Base-by-base conservation (phyloP, 2,329 filamentous ascomycete species). In the Calonectria henricotiae region DNA sequence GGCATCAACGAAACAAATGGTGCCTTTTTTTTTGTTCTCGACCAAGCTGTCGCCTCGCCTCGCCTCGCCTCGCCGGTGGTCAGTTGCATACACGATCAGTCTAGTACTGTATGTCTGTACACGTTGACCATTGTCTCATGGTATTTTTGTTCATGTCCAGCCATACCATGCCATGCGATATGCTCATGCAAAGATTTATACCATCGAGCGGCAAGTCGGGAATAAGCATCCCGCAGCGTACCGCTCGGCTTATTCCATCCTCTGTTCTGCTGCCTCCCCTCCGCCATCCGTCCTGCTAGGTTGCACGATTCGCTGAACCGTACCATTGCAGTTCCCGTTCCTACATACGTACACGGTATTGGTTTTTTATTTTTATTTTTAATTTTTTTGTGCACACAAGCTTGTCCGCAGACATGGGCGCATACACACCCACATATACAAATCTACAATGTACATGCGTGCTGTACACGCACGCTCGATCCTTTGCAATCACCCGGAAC, bases 371-470 rank as follows among this genome's bases (percentile, higher is more conserved):
- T 37, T 55, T 20, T 32, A 5, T n/a, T 46, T n/a, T 25, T 23
- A 27, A 9, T 23, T 46, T 46, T 46, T 46, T 46, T 46, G 43
- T 46, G 43, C 43, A 17, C 7, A 11, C 20, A 23, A 9, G 20
- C 20, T 46, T 44, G 41, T 5, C 41, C 41, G 37, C 35, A 43
- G 55, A 43, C 37, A 60, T 60, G 23, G 12, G 23, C 23, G 39
- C 37, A 27, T 20, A 20, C 23, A 37, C 55, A 44, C 55, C 27
- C 37, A 61, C 37, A 44, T 44, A 44, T n/a, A n/a, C 37, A 20
- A 37, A 61, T 61, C 39, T 61, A 44, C 15, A 43, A 43, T 61
- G 55, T 61, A 61, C 39, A 61, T 61, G 55, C 55, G 37, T 61
- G 39, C 55, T 30, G 55, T 44, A 43, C 55, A 44, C 55, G 55